Evolutionary conservation across 257 asterid genomes (phyloP), one percentile per base, ranked within the genome.

Genomic region (Orobanche coerulescens): DNA sequence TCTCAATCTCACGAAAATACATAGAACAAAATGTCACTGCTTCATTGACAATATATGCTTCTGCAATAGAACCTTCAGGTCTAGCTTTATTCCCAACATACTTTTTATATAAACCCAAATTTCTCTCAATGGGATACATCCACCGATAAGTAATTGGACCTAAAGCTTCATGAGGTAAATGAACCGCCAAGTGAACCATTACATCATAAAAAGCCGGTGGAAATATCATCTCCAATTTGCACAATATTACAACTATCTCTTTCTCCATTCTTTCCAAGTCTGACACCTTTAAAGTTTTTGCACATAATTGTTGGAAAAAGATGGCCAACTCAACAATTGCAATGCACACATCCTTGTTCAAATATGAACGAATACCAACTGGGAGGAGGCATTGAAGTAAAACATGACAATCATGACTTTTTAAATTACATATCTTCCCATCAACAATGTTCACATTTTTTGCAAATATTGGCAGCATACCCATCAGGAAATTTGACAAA

Each of bases 331-430:
- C 58, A 16, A 1, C 30, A 23, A 4, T 66, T 4, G 37, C 65
- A 28, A 25, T 56, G 3, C 56, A 57, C 0, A n/a, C 65, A 15
- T 30, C 10, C 5, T 20, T 19, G 1, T 22, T 24, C 6, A 57
- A 8, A 0, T 39, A 4, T 4, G 6, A 9, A 1, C 48, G 0
- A 19, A 67, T 4, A n/a, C 24, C 59, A 6, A 47, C 9, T 9
- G 40, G 66, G 6, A 58, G 10, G 2, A 58, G 14, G 12, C 23
- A 52, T 44, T 58, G 60, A 15, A 50, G 10, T 24, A 56, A 6
- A 5, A 64, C 34, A 28, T 49, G 50, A 1, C 16, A 33, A 11
- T 61, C 49, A 51, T 51, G 68, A 28, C 40, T 59, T 46, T 60
- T 60, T 0, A 51, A 61, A 0, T 0, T 2, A 0, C 0, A 4